Percentiles rank a stretch among this genome's conserved stretches.
Evolutionary conservation across 2,329 filamentous ascomycete species (phyloP).

Genomic region (Endocalyx cinctus): DNA sequence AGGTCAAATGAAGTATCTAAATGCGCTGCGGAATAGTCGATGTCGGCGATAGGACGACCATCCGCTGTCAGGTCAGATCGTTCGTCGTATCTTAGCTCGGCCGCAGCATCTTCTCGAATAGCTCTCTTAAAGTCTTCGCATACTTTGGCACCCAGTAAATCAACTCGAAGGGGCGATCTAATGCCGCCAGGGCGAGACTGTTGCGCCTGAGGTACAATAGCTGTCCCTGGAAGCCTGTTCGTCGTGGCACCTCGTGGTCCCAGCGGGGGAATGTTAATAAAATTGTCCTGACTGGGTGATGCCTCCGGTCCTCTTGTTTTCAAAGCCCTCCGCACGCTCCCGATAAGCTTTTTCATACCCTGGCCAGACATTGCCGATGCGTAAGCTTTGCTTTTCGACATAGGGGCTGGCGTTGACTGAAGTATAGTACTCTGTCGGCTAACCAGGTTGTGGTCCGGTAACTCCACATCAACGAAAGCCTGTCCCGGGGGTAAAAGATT

Average conservation of each 20-base stretch:
- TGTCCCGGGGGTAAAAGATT: conserved; percentile 78
- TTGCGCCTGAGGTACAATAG: conserved; percentile 53
- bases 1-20: conserved; percentile 39
- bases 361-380: conserved; percentile 61
- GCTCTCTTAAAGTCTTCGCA: conserved; percentile 75
- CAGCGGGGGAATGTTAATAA: conserved; percentile 44
- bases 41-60: conserved; percentile 24
- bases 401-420: conserved; percentile 31
- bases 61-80: conserved; percentile 17
- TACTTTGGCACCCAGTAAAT: conserved; percentile 74
- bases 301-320: conserved; percentile 52
- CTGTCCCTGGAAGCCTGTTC: conserved; percentile 56
- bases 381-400: conserved; percentile 38
- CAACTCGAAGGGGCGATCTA: conserved; percentile 63
- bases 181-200: conserved; percentile 35
- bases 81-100: conserved; percentile 28
- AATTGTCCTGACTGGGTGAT: conserved; percentile 41
- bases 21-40: conserved; percentile 40
- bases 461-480: conserved; percentile 68
- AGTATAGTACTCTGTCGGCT: conserved; percentile 53
- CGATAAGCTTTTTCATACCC: conserved; percentile 80
- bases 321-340: conserved; percentile 77
- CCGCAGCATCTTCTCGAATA: conserved; percentile 59
- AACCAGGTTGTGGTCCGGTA: conserved; percentile 43
- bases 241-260: conserved; percentile 50